phyloP scores from a whole-genome alignment of 257 asterid genomes.

The Mitragyna speciosa region DNA sequence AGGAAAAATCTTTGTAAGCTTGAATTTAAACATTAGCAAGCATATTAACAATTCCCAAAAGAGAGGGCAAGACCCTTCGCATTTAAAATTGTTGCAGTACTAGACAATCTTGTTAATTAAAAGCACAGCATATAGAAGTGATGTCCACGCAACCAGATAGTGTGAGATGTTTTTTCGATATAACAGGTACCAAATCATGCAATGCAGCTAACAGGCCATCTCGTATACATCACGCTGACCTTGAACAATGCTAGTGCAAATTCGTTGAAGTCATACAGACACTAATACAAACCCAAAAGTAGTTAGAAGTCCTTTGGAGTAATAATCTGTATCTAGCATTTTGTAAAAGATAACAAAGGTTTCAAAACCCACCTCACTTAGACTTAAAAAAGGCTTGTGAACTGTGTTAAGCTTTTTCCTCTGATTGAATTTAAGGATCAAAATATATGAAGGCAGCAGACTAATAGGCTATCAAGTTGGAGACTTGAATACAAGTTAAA shows the following conservation, averaged over 20 bases:
- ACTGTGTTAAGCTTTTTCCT: not conserved
- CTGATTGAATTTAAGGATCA: not conserved
- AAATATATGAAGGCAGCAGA: not conserved
- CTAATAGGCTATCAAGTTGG: not conserved
- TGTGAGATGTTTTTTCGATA: not conserved
- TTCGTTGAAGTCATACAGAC: not conserved
- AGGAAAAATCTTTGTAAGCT: not conserved
- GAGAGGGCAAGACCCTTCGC: not conserved
- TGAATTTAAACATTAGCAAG: not conserved
- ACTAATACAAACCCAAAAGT: not conserved
- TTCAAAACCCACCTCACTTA: not conserved
- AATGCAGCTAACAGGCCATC: not conserved
- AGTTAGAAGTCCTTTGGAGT: not conserved
- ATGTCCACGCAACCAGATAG: not conserved
- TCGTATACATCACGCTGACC: not conserved
- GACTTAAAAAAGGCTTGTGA: not conserved
- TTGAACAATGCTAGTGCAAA: not conserved
- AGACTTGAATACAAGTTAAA: too few relatives aligned
- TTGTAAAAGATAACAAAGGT: not conserved
- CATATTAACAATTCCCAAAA: not conserved
- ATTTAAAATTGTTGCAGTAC: not conserved
- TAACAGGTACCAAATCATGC: not conserved
- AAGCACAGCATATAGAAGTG: not conserved
- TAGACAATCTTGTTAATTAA: not conserved
- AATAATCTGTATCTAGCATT: not conserved